phyloP scores from a whole-genome alignment of 1,284 basidiomycete genomes.

The Pterulicium gracile region DNA sequence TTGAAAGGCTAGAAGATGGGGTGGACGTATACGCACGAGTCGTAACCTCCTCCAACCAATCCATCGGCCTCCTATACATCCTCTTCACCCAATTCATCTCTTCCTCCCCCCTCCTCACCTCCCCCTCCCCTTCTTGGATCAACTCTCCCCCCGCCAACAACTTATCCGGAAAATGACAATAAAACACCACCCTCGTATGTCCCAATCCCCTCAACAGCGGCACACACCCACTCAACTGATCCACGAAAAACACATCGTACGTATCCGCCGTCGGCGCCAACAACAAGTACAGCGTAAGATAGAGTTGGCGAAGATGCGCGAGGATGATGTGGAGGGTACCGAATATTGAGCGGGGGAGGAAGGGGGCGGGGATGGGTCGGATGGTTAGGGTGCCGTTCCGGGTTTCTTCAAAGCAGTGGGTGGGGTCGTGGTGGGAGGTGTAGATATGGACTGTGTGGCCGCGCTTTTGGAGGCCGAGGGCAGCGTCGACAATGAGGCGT shows the following conservation, averaged over 20 bases:
- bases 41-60: slow-evolving; percentile 83
- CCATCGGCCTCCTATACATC: slow-evolving; percentile 82
- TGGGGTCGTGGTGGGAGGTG: slow-evolving; percentile 86
- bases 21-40: slow-evolving; percentile 51
- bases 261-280: slow-evolving; percentile 30
- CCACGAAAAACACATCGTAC: slow-evolving; percentile 88
- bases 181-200: slow-evolving; percentile 81
- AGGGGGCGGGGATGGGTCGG: slow-evolving; percentile 64
- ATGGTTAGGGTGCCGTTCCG: slow-evolving; percentile 82
- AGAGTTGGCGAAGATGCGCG: slow-evolving; percentile 82
- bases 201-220: slow-evolving; percentile 69
- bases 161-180: slow-evolving; percentile 97
- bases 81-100: slow-evolving; percentile 45
- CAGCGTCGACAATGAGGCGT: slow-evolving; percentile 92
- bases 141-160: slow-evolving; percentile 75
- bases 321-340: slow-evolving; percentile 83
- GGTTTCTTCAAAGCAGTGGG: slow-evolving; percentile 86
- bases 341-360: slow-evolving; percentile 62
- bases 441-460: slow-evolving; percentile 91
- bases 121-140: slow-evolving; percentile 34
- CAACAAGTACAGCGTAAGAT: slow-evolving; percentile 55
- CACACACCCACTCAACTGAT: slow-evolving; percentile 88
- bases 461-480: slow-evolving; percentile 72
- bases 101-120: slow-evolving; percentile 16
- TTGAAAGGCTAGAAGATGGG: not conserved